phyloP scores from a whole-genome alignment of 2,329 filamentous ascomycete species.

The Pleomassaria siparia region DNA sequence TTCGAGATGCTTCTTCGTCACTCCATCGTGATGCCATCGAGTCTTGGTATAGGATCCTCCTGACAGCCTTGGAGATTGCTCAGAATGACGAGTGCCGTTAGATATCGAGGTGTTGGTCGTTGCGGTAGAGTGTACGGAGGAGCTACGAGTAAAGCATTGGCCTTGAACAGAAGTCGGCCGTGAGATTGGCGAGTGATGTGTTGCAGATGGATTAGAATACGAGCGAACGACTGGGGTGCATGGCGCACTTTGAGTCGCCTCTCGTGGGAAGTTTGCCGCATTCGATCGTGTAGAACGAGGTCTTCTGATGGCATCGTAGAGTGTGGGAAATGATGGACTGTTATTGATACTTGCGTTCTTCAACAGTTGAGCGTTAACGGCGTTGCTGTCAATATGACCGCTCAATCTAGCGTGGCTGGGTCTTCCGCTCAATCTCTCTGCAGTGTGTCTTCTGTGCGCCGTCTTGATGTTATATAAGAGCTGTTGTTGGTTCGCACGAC shows the following conservation, averaged over 20 bases:
- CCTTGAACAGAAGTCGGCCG: background rate
- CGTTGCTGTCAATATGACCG: background rate
- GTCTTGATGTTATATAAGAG: conserved; percentile 16
- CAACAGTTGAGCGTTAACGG: conserved; percentile 4
- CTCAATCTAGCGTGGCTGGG: background rate
- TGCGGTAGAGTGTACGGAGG: conserved; percentile 1
- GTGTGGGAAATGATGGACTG: background rate
- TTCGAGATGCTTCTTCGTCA: conserved; percentile 13
- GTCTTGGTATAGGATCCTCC: background rate
- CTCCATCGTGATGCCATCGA: background rate
- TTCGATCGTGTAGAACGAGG: background rate
- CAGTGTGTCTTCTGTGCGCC: conserved; percentile 1
- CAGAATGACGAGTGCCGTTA: background rate
- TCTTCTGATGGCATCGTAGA: background rate
- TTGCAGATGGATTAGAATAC: background rate
- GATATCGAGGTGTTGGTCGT: conserved; percentile 4
- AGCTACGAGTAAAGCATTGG: background rate
- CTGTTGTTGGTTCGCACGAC: conserved; percentile 18
- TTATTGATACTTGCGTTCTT: conserved; percentile 7
- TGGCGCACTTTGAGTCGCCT: background rate
- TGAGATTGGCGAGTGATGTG: background rate
- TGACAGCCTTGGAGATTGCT: background rate
- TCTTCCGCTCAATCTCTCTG: background rate
- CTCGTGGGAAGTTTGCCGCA: background rate
- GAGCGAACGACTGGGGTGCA: background rate